Evolutionary conservation across 176 grass and related monocot species (phyloP), one percentile per base, ranked within the genome.

Genomic region (Calamus simplicifolius): DNA sequence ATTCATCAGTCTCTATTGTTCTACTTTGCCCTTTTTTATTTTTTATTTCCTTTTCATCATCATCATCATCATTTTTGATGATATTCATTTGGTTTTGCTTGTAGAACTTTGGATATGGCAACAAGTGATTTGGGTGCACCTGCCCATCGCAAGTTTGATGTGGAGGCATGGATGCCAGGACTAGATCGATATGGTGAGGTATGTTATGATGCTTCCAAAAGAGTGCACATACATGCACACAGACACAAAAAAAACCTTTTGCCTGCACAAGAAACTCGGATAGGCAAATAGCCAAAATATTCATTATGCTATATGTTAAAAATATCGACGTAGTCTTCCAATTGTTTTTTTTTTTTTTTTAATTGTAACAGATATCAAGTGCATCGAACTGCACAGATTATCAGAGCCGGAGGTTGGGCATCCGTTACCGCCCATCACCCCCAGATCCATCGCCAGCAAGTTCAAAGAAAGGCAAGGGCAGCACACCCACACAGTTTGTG

Each of bases 111-210:
- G 79, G 87, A 92, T 75, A 98, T 98, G 93, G 79, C 93, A 61
- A 88, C 84, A 3, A 81, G 84, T 48, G 87, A 92, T 66, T 61
- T 88, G 75, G 93, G 87, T 12, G 79, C 93, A 16, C 93, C 93
- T 26, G 87, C 87, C 27, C 88, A 98, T 67, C 69, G 93, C 10
- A 98, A 98, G 63, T 88, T 81, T 68, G 93, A 98, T 48, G 85
- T 88, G 16, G 93, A 98, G 63, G 87, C 93, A 16, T 98, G 93
- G 87, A 97, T 97, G 93, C 93, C 87, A 50, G 93, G 84, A n/a
- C 69, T 97, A 75, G 75, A 86, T 35, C 75, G 84, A 12, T 92
- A 88, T 0, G 84, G 87, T n/a, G 93, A 98, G 87, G 93, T 98
- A 97, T 72, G 75, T 4, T 1, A 5, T 31, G 23, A 26, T 8